phyloP scores from a whole-genome alignment of 2,329 filamentous ascomycete species.

The Cryphonectria naterciae region DNA sequence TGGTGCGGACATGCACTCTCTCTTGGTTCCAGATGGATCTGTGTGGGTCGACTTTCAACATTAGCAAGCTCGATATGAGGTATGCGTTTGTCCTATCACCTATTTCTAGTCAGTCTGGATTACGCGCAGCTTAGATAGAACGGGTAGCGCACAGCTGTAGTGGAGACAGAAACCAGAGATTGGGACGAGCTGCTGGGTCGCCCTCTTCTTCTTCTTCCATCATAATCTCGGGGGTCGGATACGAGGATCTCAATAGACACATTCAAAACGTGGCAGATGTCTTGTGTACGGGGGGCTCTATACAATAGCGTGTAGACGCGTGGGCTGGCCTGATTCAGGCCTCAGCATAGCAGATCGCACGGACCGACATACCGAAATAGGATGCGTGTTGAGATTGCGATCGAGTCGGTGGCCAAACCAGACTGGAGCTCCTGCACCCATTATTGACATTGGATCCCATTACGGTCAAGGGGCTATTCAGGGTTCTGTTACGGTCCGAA shows the following conservation, averaged over 20 bases:
- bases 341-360: background rate
- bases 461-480: background rate
- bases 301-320: background rate
- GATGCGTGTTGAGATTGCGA: background rate
- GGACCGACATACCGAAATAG: background rate
- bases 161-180: background rate
- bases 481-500: background rate
- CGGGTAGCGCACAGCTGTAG: background rate
- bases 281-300: background rate
- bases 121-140: background rate
- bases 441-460: background rate
- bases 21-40: background rate
- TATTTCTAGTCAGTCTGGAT: background rate
- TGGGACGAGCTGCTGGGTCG: background rate
- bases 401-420: background rate
- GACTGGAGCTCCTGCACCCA: background rate
- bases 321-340: background rate
- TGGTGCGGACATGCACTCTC: background rate
- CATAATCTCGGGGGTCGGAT: background rate
- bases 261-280: background rate
- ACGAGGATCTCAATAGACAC: background rate
- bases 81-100: background rate
- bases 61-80: background rate
- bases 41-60: background rate
- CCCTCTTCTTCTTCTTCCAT: background rate